These are phyloP conservation scores for Cladophialophora exuberans DNA, from an alignment of 2,329 filamentous ascomycete genomes.

Conservation along the genomic window DNA sequence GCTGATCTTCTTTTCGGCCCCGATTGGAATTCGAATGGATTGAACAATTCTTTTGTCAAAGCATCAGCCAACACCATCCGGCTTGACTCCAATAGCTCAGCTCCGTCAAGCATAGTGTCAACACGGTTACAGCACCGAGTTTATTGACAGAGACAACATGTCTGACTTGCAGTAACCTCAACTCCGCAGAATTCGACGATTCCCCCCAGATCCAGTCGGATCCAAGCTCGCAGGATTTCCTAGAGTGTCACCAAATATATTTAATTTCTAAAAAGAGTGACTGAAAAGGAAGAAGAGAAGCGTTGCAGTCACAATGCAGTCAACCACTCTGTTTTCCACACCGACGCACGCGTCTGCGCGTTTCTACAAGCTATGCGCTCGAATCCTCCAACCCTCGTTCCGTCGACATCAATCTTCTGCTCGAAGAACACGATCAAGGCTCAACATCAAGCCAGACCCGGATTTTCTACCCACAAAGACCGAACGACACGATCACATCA, in stretches of 20 bases:
- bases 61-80: no score
- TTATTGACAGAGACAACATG: no score
- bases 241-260: background rate
- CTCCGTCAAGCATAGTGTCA: no score
- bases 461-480: slow-evolving; percentile 49
- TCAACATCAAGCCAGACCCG: slow-evolving; percentile 56
- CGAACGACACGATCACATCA: slow-evolving; percentile 56
- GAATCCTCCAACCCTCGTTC: slow-evolving; percentile 29
- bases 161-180: background rate
- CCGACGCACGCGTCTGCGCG: slow-evolving; percentile 27
- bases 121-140: no score
- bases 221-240: background rate
- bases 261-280: background rate
- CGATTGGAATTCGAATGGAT: background rate
- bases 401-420: slow-evolving; percentile 54
- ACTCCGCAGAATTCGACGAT: background rate
- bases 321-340: slow-evolving; percentile 9
- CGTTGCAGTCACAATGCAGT: slow-evolving; percentile 21
- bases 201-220: background rate
- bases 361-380: slow-evolving; percentile 35
- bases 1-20: slow-evolving; percentile 3
- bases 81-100: no score
- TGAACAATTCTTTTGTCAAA: background rate
- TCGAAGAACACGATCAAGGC: slow-evolving; percentile 53
- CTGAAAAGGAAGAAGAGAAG: background rate